These are phyloP conservation scores for Penicillium simplicissimum DNA, from an alignment of 495 filamentous ascomycete genomes.

Conservation along the genomic window DNA sequence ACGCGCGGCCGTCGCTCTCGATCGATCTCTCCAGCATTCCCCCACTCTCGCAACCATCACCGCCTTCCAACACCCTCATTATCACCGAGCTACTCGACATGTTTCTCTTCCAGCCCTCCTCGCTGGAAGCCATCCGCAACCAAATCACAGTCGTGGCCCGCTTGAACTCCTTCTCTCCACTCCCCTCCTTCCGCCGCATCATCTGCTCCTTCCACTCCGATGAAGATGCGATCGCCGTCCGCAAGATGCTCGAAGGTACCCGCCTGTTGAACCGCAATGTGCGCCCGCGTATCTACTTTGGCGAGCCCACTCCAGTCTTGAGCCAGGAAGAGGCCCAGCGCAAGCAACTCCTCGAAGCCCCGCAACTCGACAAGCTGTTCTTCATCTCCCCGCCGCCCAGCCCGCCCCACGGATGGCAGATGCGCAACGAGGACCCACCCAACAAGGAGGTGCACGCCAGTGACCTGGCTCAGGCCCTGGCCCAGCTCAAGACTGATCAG, in stretches of 20 bases:
- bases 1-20: constrained; percentile 58
- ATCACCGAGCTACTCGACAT: constrained; percentile 82
- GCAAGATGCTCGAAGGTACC: constrained; percentile 69
- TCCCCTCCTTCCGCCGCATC: constrained; percentile 91
- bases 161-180: constrained; percentile 84
- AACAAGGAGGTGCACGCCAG: constrained; percentile 93
- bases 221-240: constrained; percentile 71
- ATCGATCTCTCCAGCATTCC: constrained; percentile 83
- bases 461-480: constrained; percentile 79
- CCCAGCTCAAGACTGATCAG: constrained; percentile 57
- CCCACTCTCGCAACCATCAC: constrained; percentile 72
- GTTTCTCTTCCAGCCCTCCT: constrained; percentile 74
- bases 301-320: constrained; percentile 68
- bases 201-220: constrained; percentile 80
- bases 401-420: constrained; percentile 92
- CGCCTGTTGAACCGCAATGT: constrained; percentile 61
- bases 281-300: constrained; percentile 83
- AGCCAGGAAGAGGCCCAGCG: constrained; percentile 51
- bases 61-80: constrained; percentile 90
- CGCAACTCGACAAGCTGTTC: constrained; percentile 87
- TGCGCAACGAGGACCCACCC: constrained; percentile 84
- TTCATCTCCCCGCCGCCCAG: constrained; percentile 94
- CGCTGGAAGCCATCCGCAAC: constrained; percentile 72
- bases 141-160: constrained; percentile 66
- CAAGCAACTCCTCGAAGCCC: constrained; percentile 69